phyloP scores from a whole-genome alignment of 2,329 filamentous ascomycete genomes.

The Septoria linicola region DNA sequence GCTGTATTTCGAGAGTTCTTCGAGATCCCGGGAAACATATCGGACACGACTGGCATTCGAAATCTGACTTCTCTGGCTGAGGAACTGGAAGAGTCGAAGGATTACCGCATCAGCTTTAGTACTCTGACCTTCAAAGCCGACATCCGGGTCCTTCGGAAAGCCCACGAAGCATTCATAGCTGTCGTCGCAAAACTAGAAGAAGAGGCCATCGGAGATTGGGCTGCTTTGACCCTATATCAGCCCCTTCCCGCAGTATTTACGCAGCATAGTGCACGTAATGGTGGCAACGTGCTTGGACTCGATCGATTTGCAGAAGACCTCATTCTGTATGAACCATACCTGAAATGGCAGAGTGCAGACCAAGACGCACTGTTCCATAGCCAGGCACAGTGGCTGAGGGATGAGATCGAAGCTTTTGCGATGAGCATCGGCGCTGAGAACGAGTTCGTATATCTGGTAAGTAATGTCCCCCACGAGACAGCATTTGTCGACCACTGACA shows the following conservation, averaged over 20 bases:
- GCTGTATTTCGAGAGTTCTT: constrained; percentile 11
- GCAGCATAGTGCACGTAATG: constrained; percentile 8
- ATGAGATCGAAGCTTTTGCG: constrained; percentile 4
- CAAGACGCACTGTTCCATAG: constrained; percentile 6
- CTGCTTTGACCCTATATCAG: constrained; percentile 10
- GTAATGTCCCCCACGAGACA: no score
- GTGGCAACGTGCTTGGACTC: constrained; percentile 39
- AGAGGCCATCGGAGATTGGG: constrained; percentile 14
- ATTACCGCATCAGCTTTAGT: constrained; percentile 15
- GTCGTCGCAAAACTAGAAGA: constrained; percentile 9
- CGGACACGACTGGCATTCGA: constrained; percentile 10
- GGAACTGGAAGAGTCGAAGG: constrained; percentile 8
- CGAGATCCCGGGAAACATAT: constrained; percentile 8
- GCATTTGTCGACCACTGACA: no score
- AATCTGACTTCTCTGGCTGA: constrained; percentile 16
- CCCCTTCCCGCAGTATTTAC: constrained; percentile 14
- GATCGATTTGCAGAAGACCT: constrained; percentile 35
- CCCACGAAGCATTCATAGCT: constrained; percentile 13
- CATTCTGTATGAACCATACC: constrained; percentile 17
- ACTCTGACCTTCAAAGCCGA: constrained; percentile 16
- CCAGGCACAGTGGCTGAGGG: constrained; percentile 1
- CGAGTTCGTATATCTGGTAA: constrained; percentile 10
- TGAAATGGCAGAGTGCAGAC: constrained; percentile 12
- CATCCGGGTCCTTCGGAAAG: constrained; percentile 12
- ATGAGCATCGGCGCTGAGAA: constrained; percentile 5